Evolutionary conservation across 2,329 filamentous ascomycete species (phyloP), one percentile per base, ranked within the genome.

Genomic region (Didymella segeticola): DNA sequence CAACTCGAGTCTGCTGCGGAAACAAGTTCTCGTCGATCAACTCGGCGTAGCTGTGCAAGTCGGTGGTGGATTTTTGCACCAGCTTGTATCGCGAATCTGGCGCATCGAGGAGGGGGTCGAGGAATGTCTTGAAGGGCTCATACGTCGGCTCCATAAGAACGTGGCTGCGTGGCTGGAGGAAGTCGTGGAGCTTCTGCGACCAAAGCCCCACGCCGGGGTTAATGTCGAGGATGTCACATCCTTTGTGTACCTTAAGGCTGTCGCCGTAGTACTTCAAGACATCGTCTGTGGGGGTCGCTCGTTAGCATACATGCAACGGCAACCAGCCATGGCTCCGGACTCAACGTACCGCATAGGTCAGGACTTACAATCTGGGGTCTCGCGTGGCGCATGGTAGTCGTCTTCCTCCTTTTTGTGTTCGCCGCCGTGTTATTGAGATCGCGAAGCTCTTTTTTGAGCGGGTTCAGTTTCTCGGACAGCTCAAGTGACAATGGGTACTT

Each of bases 181-280:
- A 77, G 0, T 90, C 81, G 69, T 96, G 86, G 1, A 98, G 79
- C 65, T 88, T 90, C 23, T 80, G 79, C 27, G 93, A 96, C 85
- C 89, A 95, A 2, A 96, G 47, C 8, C 92, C 91, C 1, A 78
- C 78, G 12, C 92, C 92, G 0, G 93, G 93, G 71, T 93, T 91
- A 50, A 96, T 79, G 69, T 98, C 93, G 64, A 99, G 79, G 37
- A 98, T 82, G 66, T 96, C 92, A 75, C 93, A 92, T 47, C 90
- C 90, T 43, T 80, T 78, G 72, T 95, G 88, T 37, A 85, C 83
- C 27, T 85, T 77, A 15, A 98, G 81, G 2, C 86, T 86, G 1
- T 83, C 82, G 2, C 83, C 85, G n/a, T 96, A 77, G 56, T 90
- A 90, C 6, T 84, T 71, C 38, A 96, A 64, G 12, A 89, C 78